Conservation (phyloP, 1,284 basidiomycete species). For the Austroboletus niveus region DNA sequence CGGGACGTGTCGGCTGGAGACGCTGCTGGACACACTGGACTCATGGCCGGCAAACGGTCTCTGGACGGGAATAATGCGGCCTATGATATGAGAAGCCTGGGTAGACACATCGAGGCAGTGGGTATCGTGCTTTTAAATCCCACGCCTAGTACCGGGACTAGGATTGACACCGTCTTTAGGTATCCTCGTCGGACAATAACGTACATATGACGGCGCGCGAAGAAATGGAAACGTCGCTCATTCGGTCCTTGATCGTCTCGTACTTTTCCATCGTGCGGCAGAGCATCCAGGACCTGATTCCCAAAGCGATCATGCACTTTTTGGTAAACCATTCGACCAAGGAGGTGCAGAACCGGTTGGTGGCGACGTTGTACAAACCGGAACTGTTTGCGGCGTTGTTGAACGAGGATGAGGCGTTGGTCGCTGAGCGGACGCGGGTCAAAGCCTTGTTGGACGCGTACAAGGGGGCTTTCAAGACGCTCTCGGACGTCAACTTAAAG, state of each 20-base stretch:
- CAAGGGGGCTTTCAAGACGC: constrained; percentile 91
- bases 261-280: constrained; percentile 98
- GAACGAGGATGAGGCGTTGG: constrained; percentile 94
- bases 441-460: constrained; percentile 96
- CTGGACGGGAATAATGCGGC: constrained; percentile 82
- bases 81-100: constrained; percentile 98
- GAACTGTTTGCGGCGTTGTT: constrained; percentile 89
- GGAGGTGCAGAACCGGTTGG: constrained; percentile 94
- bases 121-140: constrained; percentile 35
- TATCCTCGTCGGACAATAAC: constrained; percentile 47
- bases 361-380: constrained; percentile 91
- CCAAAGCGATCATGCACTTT: constrained; percentile 96
- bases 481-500: constrained; percentile 76
- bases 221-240: constrained; percentile 95
- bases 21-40: constrained; percentile 47
- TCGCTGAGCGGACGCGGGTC: constrained; percentile 89
- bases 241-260: constrained; percentile 90
- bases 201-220: constrained; percentile 72
- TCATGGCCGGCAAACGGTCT: constrained; percentile 63
- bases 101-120: constrained; percentile 92
- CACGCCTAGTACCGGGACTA: background rate
- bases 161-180: constrained; percentile 1
- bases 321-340: constrained; percentile 96
- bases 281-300: constrained; percentile 95
- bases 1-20: constrained; percentile 60